phyloP scores from a whole-genome alignment of 495 filamentous ascomycete genomes.

The Choiromyces venosus region DNA sequence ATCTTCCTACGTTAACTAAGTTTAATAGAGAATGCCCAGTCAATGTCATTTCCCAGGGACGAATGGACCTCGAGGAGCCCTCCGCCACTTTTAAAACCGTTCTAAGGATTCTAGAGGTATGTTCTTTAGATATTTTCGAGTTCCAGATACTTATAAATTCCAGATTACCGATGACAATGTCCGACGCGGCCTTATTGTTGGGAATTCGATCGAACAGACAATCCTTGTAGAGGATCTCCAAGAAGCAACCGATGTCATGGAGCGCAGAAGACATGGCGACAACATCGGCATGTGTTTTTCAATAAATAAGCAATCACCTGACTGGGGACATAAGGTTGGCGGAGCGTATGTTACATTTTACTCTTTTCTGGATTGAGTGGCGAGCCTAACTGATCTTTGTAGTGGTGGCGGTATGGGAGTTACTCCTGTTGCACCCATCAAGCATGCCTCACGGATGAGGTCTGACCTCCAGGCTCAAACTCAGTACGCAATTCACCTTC shows the following conservation, averaged over 20 bases:
- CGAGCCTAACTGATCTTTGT: conserved; percentile 42
- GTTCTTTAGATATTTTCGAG: conserved; percentile 2
- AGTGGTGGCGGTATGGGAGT: conserved; percentile 54
- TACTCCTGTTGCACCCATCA: conserved; percentile 51
- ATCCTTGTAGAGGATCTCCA: conserved; percentile 64
- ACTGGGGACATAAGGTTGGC: conserved; percentile 54
- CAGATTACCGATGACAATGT: conserved; percentile 74
- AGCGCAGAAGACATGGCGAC: conserved; percentile 53
- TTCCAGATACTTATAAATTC: conserved; percentile 16
- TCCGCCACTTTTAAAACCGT: conserved; percentile 66
- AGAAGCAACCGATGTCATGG: conserved; percentile 65
- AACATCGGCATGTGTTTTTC: conserved; percentile 70
- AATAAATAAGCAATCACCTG: conserved; percentile 54
- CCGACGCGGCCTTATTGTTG: conserved; percentile 75
- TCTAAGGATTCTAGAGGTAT: conserved; percentile 65
- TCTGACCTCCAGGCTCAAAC: conserved; percentile 68
- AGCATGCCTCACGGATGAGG: conserved; percentile 59
- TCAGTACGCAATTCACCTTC: conserved; percentile 47
- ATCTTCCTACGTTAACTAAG: conserved; percentile 16
- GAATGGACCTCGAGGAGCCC: conserved; percentile 67
- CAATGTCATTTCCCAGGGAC: conserved; percentile 57
- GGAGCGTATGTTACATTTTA: conserved; percentile 28
- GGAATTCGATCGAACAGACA: conserved; percentile 73
- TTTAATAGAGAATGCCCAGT: conserved; percentile 53
- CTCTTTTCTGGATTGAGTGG: conserved; percentile 4